Base-by-base conservation (phyloP, 495 filamentous ascomycete genomes). In the Bacidia rubella region DNA sequence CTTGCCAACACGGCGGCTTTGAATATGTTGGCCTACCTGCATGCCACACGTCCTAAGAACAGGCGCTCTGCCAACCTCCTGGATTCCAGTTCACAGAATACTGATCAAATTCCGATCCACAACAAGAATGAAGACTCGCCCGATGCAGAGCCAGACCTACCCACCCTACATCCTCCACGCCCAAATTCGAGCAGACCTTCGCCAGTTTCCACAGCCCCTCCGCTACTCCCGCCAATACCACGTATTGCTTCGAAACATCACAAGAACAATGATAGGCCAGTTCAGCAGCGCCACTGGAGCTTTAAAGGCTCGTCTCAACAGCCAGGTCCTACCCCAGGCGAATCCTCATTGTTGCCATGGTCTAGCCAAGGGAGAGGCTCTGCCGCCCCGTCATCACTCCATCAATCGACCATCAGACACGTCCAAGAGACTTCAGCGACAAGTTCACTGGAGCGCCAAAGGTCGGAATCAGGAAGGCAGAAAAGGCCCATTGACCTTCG, bases 1-100 rank as follows among this genome's bases (percentile, higher is more conserved):
- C 40, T 38, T 47, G 45, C 53, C 50, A 35, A 47, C 38, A 35
- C 35, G 60, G 51, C 53, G 38, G 12, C 48, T 46, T 44, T 51
- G 11, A 48, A 22, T 3, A 67, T 69, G 66, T 66, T 69, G 47
- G 65, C 67, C 51, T 67, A 69, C 60, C 63, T 69, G 11, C 62
- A 65, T n/a, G 54, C 42, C 49, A 59, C 47, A 40, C 57, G 60
- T 25, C 60, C 66, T 11, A 65, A 68, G 50, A 61, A 55, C 51
- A 63, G 61, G 53, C 62, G 66, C 22, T 60, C 57, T 44, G 57
- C 60, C 50, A 55, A 59, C 50, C 54, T 57, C 59, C 59, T 49
- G 52, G 38, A 40, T 45, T 49, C 45, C 39, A 47, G 35, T 50
- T 57, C 25, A 32, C 55, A 42, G 44, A 51, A 26, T 15, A 39